phyloP scores from a whole-genome alignment of 192 early-diverging fungal genomes.

The Coemansia sp. region DNA sequence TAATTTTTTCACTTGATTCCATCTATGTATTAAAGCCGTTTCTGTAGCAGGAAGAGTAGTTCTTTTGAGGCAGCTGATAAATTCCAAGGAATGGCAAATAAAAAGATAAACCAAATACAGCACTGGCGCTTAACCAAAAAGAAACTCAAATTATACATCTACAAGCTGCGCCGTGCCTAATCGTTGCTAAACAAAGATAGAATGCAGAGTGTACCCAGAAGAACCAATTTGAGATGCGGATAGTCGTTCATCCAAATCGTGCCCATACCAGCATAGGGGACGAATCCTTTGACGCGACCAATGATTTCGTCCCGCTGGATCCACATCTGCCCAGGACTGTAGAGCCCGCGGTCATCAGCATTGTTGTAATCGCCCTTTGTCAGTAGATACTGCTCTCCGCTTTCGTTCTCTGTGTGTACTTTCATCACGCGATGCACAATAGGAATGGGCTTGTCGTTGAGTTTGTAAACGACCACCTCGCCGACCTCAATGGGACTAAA shows the following conservation, averaged over 20 bases:
- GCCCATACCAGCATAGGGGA: slow-evolving; percentile 94
- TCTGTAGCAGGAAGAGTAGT: no score
- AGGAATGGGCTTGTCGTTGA: slow-evolving; percentile 83
- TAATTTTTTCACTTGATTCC: slow-evolving; percentile 3
- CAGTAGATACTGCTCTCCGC: slow-evolving; percentile 81
- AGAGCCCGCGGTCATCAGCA: slow-evolving; percentile 88
- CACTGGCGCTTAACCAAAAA: no score
- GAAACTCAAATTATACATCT: background rate
- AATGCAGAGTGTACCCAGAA: slow-evolving; percentile 76
- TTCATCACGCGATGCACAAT: slow-evolving; percentile 97
- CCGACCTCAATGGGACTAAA: slow-evolving; percentile 76
- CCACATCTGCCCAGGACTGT: slow-evolving; percentile 86
- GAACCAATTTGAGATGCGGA: slow-evolving; percentile 83
- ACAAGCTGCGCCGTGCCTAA: slow-evolving; percentile 21
- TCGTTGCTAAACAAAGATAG: slow-evolving; percentile 71
- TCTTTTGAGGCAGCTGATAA: no score
- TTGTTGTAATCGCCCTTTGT: slow-evolving; percentile 98
- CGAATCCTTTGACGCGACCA: slow-evolving; percentile 83
- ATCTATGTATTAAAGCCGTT: background rate
- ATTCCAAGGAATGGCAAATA: no score
- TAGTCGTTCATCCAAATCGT: slow-evolving; percentile 97
- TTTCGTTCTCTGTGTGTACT: slow-evolving; percentile 76
- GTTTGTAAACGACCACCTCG: slow-evolving; percentile 94
- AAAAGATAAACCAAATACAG: no score
- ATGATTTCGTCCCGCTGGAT: slow-evolving; percentile 86